phyloP scores from a whole-genome alignment of 805 yeast species.

The Teunomyces funiuensis region DNA sequence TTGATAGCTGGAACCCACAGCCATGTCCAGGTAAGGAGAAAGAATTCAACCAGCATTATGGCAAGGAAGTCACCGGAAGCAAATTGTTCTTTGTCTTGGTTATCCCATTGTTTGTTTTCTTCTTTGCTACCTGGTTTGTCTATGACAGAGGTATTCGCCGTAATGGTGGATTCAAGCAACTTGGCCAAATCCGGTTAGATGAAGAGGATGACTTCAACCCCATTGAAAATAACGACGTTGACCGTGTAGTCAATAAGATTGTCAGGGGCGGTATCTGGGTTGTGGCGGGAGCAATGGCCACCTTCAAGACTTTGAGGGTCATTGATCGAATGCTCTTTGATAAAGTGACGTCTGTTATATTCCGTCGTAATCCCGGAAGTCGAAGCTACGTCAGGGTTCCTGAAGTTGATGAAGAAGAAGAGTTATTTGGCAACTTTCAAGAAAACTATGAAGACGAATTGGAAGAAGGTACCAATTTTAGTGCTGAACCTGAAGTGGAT shows the following conservation, averaged over 20 bases:
- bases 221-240: conserved; percentile 63
- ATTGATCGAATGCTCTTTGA: conserved; percentile 36
- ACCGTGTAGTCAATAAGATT: conserved; percentile 55
- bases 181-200: conserved; percentile 85
- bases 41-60: conserved; percentile 56
- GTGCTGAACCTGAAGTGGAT: conserved; percentile 18
- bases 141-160: conserved; percentile 80
- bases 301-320: conserved; percentile 32
- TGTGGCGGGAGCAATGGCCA: conserved; percentile 41
- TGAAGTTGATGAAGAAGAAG: conserved; percentile 38
- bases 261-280: conserved; percentile 57
- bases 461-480: conserved; percentile 26
- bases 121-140: conserved; percentile 62
- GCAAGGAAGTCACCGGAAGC: conserved; percentile 54
- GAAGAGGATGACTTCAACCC: conserved; percentile 61
- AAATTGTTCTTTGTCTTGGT: conserved; percentile 53
- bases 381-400: conserved; percentile 45
- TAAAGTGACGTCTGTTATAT: conserved; percentile 25
- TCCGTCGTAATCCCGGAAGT: conserved; percentile 39
- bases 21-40: conserved; percentile 88
- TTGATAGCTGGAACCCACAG: conserved; percentile 62
- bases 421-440: conserved; percentile 40
- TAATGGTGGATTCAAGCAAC: conserved; percentile 71
- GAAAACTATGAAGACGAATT: conserved; percentile 41
- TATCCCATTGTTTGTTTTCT: conserved; percentile 56